phyloP scores from a whole-genome alignment of 306 rosid species.

The Prinsepia uniflora region DNA sequence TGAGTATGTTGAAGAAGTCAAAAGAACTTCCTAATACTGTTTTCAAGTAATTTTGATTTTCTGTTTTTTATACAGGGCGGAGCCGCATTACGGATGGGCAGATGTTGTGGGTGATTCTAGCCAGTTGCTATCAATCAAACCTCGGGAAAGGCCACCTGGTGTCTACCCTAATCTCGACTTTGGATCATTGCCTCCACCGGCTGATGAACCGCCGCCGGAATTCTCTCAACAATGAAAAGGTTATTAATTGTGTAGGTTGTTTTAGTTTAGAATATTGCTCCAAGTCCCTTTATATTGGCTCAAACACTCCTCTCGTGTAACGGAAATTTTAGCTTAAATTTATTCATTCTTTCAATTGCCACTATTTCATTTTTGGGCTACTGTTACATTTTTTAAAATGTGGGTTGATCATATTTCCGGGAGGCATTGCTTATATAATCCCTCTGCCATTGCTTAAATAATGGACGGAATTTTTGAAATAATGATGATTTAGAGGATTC shows the following conservation, averaged over 20 bases:
- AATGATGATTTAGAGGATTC: too few species aligned
- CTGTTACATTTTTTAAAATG: background rate
- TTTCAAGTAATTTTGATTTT: slow-evolving; percentile 9
- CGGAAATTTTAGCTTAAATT: slow-evolving; percentile 31
- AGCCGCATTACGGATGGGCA: slow-evolving; percentile 97
- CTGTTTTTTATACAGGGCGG: slow-evolving; percentile 54
- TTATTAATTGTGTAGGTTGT: slow-evolving; percentile 20
- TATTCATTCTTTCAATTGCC: slow-evolving; percentile 62
- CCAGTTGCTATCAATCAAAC: slow-evolving; percentile 78
- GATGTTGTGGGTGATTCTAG: slow-evolving; percentile 90
- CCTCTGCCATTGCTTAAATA: too few species aligned
- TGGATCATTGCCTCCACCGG: slow-evolving; percentile 39
- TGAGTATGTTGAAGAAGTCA: background rate
- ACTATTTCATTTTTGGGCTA: slow-evolving; percentile 6
- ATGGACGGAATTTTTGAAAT: too few species aligned
- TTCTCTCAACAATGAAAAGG: slow-evolving; percentile 42
- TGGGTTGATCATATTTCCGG: too few species aligned
- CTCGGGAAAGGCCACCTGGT: slow-evolving; percentile 80
- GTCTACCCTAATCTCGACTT: slow-evolving; percentile 71
- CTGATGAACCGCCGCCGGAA: slow-evolving; percentile 45
- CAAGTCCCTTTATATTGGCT: slow-evolving; percentile 13
- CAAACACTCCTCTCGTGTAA: slow-evolving; percentile 25
- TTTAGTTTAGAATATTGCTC: slow-evolving; percentile 20
- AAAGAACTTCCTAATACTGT: background rate
- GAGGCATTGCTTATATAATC: too few species aligned